Percentiles rank a stretch among this genome's conserved stretches.
These are phyloP conservation scores for Microdochium paspali DNA, from an alignment of 2,329 filamentous ascomycete genomes.

Conservation along the genomic window DNA sequence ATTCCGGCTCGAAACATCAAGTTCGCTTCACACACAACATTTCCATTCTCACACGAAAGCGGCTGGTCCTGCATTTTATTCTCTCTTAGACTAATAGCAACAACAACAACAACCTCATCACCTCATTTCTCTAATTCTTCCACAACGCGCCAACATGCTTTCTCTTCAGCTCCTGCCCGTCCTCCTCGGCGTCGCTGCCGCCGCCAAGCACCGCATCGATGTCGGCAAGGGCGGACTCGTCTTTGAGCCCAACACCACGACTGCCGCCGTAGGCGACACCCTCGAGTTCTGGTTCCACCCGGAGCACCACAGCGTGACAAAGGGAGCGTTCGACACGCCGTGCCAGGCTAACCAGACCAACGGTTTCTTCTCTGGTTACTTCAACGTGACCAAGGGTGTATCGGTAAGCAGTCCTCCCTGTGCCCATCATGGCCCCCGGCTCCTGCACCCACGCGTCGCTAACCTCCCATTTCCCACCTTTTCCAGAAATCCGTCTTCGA, in stretches of 20 bases:
- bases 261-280: slow-evolving; percentile 34
- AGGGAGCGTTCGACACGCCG: slow-evolving; percentile 36
- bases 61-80: too few relatives aligned
- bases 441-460: too few relatives aligned
- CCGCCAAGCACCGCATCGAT: slow-evolving; percentile 22
- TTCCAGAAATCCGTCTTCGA: slow-evolving; percentile 44
- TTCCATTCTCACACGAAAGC: too few relatives aligned
- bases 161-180: background rate
- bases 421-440: too few relatives aligned
- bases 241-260: slow-evolving; percentile 33
- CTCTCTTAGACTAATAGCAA: too few relatives aligned
- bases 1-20: too few relatives aligned
- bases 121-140: too few relatives aligned
- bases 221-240: slow-evolving; percentile 30
- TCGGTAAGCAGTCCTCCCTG: slow-evolving; percentile 18
- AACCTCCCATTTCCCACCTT: too few relatives aligned
- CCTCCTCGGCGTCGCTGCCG: slow-evolving; percentile 2
- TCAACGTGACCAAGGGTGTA: slow-evolving; percentile 19
- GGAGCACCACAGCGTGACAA: slow-evolving; percentile 39
- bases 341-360: slow-evolving; percentile 30
- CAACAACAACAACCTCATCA: too few relatives aligned
- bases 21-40: too few relatives aligned
- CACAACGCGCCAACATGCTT: slow-evolving; percentile 1
- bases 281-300: slow-evolving; percentile 44
- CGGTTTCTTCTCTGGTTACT: slow-evolving; percentile 39